Evolutionary conservation across 2,329 filamentous ascomycete genomes (phyloP).

Genomic region (Sporothrix brasiliensis): DNA sequence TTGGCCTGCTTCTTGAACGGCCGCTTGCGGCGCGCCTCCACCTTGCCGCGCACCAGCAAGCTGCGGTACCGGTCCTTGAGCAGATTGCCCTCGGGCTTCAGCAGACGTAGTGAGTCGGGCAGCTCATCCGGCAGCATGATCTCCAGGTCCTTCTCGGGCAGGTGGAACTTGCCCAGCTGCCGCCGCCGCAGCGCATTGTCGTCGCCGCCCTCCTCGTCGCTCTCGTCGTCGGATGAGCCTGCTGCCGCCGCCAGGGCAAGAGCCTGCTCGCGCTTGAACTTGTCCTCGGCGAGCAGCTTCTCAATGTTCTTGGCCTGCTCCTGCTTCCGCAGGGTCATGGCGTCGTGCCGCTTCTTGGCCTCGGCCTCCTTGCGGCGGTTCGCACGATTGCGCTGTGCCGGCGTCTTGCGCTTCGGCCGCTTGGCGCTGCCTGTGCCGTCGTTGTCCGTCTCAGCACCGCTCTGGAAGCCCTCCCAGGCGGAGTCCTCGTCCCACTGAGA

Average conservation of each 20-base stretch:
- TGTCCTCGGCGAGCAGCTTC: constrained; percentile 69
- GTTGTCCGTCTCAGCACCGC: constrained; percentile 67
- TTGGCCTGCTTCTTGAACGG: constrained; percentile 81
- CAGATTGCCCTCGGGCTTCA: constrained; percentile 95
- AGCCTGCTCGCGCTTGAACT: constrained; percentile 60
- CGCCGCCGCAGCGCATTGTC: constrained; percentile 68
- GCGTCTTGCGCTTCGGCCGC: constrained; percentile 81
- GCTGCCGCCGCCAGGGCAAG: constrained; percentile 50
- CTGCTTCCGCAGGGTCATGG: constrained; percentile 71
- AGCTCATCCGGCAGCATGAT: constrained; percentile 81
- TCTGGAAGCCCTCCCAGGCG: constrained; percentile 88
- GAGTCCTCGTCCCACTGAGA: constrained; percentile 84
- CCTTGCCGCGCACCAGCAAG: constrained; percentile 82
- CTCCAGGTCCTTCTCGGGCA: constrained; percentile 80
- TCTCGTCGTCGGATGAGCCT: constrained; percentile 48
- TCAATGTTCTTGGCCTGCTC: constrained; percentile 72
- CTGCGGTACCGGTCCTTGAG: constrained; percentile 90
- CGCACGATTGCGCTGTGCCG: constrained; percentile 81
- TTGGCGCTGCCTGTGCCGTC: constrained; percentile 58
- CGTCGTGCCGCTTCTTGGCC: constrained; percentile 72
- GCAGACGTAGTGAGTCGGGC: constrained; percentile 74
- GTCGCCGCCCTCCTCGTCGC: constrained; percentile 61
- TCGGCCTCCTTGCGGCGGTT: constrained; percentile 89
- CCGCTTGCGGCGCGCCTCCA: constrained; percentile 79
- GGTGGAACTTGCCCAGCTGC: constrained; percentile 70